Evolutionary conservation across 495 filamentous ascomycete genomes (phyloP).

Genomic region (Hypoxylon intermedium): DNA sequence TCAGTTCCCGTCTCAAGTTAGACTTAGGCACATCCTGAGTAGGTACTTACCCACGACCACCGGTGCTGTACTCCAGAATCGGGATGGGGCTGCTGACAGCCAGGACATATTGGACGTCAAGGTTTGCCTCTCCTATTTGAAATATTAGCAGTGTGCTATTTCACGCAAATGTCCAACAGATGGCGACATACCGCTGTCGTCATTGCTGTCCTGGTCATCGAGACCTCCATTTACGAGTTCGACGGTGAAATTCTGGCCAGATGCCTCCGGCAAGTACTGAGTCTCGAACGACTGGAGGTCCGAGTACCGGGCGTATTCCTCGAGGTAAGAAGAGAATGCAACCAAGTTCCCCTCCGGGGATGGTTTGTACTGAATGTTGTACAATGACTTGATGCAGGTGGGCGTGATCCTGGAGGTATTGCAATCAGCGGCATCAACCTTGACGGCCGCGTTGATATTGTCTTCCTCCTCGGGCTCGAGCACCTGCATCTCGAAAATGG

Average conservation of each 20-base stretch:
- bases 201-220: slow-evolving; percentile 58
- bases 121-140: slow-evolving; percentile 66
- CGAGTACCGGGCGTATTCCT: slow-evolving; percentile 55
- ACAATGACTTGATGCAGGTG: slow-evolving; percentile 64
- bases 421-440: slow-evolving; percentile 47
- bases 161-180: neutral
- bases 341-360: slow-evolving; percentile 57
- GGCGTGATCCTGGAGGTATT: slow-evolving; percentile 61
- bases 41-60: slow-evolving; percentile 59
- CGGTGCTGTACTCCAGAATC: slow-evolving; percentile 71
- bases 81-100: slow-evolving; percentile 64
- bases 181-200: slow-evolving; percentile 45
- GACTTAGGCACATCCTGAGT: neutral
- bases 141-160: slow-evolving; percentile 11
- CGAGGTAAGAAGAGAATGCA: slow-evolving; percentile 65
- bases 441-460: slow-evolving; percentile 4
- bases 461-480: slow-evolving; percentile 31
- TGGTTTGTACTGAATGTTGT: slow-evolving; percentile 65
- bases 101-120: slow-evolving; percentile 73
- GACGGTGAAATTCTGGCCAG: slow-evolving; percentile 61
- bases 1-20: slow-evolving; percentile 12
- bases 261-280: slow-evolving; percentile 49
- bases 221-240: slow-evolving; percentile 62
- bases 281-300: slow-evolving; percentile 44
- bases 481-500: slow-evolving; percentile 47